These are phyloP conservation scores for Citrus maxima DNA, from an alignment of 345 rosid species.

Conservation along the genomic window DNA sequence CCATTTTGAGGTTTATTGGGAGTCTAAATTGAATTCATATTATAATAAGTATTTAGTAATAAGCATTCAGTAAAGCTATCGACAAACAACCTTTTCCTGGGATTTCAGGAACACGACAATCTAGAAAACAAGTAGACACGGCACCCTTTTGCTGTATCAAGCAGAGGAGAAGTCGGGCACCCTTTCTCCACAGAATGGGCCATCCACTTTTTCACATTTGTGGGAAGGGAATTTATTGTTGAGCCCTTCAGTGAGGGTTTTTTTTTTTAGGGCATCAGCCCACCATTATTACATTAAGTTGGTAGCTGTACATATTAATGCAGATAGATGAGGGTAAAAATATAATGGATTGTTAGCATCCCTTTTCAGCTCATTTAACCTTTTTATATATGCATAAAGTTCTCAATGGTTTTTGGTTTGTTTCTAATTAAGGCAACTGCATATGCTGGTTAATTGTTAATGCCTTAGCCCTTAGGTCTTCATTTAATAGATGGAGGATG, in stretches of 20 bases:
- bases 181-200: constrained; percentile 53
- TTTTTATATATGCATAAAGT: background rate
- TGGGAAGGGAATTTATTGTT: too few species aligned
- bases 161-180: constrained; percentile 67
- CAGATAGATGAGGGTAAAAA: background rate
- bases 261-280: too few species aligned
- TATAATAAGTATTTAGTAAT: too few species aligned
- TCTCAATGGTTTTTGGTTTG: background rate
- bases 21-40: background rate
- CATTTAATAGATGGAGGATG: constrained; percentile 7
- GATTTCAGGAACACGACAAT: too few species aligned
- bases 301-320: background rate
- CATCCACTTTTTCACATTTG: constrained; percentile 45
- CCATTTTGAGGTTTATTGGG: background rate
- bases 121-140: constrained; percentile 25
- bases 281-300: too few species aligned
- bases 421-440: background rate
- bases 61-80: too few species aligned
- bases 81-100: too few species aligned
- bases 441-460: background rate
- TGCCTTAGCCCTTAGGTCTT: background rate
- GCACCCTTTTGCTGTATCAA: constrained; percentile 76
- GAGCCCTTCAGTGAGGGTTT: too few species aligned
- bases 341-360: background rate
- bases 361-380: background rate